A percentile compares a stretch with the other conserved stretches of the same genome.
Evolutionary conservation across 805 yeast genomes (phyloP).

Genomic region (Yamadazyma sp.): DNA sequence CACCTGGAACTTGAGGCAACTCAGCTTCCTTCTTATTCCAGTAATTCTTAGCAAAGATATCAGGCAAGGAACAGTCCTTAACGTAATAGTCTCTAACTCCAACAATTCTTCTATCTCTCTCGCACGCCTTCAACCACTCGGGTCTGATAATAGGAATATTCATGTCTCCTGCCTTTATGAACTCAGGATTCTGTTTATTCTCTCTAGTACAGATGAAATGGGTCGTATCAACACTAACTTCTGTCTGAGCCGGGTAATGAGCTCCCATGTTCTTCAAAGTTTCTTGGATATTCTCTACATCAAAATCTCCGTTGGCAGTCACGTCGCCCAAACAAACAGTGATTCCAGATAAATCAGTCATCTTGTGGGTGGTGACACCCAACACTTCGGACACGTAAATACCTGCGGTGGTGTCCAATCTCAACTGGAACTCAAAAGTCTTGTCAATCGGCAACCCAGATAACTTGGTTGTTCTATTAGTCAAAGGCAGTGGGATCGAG

Average conservation of each 20-base stretch:
- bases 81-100: constrained; percentile 88
- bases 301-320: constrained; percentile 50
- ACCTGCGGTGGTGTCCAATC: constrained; percentile 90
- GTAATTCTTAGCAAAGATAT: constrained; percentile 41
- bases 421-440: constrained; percentile 73
- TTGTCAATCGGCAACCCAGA: constrained; percentile 91
- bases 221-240: constrained; percentile 86
- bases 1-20: constrained; percentile 12
- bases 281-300: constrained; percentile 54
- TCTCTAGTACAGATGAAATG: constrained; percentile 75
- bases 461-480: constrained; percentile 77
- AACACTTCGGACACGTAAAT: constrained; percentile 64
- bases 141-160: constrained; percentile 95
- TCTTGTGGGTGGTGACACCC: constrained; percentile 81
- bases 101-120: constrained; percentile 79
- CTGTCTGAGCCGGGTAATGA: constrained; percentile 59
- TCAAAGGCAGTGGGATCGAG: constrained; percentile 77
- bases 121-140: constrained; percentile 96
- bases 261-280: constrained; percentile 77
- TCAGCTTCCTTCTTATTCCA: constrained; percentile 26
- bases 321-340: constrained; percentile 87
- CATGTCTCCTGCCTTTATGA: constrained; percentile 73
- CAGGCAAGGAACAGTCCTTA: constrained; percentile 50
- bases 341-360: constrained; percentile 94
- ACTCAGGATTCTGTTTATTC: constrained; percentile 66